Percentiles rank a stretch among this genome's conserved stretches.
phyloP scores from a whole-genome alignment of 2,329 filamentous ascomycete genomes.

The Phialophora macrospora region DNA sequence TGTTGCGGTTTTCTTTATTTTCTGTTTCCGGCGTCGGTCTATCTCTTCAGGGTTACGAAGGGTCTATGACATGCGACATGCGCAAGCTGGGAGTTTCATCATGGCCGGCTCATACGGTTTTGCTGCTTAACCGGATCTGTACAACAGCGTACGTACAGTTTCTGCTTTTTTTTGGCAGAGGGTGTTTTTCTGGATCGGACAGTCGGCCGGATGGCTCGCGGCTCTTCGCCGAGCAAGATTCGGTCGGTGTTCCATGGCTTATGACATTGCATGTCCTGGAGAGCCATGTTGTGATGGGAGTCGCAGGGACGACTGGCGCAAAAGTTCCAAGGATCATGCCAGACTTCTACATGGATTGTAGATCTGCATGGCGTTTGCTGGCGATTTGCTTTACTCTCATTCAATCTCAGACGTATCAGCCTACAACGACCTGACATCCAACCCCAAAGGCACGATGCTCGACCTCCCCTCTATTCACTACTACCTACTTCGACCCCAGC shows the following conservation, averaged over 20 bases:
- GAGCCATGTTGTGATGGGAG: conserved; percentile 22
- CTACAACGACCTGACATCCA: conserved; percentile 12
- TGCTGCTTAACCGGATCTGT: conserved; percentile 31
- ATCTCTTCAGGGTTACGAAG: conserved; percentile 34
- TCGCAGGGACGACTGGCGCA: conserved; percentile 19
- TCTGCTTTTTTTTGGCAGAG: conserved; percentile 25
- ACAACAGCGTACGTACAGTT: conserved; percentile 34
- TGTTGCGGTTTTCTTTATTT: conserved; percentile 21
- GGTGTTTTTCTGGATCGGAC: conserved; percentile 33
- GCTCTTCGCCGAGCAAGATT: conserved; percentile 5
- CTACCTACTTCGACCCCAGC: conserved; percentile 15
- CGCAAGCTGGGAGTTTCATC: conserved; percentile 38
- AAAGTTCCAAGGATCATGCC: conserved; percentile 23
- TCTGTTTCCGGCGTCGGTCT: conserved; percentile 28
- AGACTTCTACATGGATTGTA: conserved; percentile 26
- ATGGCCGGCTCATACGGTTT: conserved; percentile 27
- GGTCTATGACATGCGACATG: conserved; percentile 38
- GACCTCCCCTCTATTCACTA: conserved; percentile 5
- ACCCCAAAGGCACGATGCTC: not conserved
- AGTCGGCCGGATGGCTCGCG: conserved; percentile 3
- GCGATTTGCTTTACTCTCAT: conserved; percentile 23
- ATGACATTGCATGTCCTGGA: conserved; percentile 31
- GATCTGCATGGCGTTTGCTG: conserved; percentile 34
- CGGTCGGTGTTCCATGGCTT: conserved; percentile 16
- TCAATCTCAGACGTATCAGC: conserved; percentile 18